Evolutionary conservation across 306 rosid genomes (phyloP).

Genomic region (Hylodesmum podocarpum): DNA sequence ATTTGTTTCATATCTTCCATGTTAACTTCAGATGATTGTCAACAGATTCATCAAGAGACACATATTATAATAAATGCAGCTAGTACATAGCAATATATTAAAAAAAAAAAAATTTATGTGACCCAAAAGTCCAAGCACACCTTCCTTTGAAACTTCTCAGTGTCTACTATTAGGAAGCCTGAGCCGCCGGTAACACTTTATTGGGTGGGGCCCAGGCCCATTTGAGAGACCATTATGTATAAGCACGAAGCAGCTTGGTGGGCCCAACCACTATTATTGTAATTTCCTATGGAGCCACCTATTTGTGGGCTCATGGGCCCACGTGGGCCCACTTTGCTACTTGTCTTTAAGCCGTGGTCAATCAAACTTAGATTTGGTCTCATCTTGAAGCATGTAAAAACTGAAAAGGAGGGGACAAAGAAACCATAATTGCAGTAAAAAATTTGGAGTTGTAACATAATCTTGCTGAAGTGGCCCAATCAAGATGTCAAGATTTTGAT

Average conservation of each 20-base stretch:
- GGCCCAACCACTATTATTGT: conserved; percentile 23
- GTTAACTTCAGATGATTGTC: conserved; percentile 8
- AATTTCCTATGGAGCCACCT: conserved; percentile 28
- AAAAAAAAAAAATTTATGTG: neutral
- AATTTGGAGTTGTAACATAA: neutral
- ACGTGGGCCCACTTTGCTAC: conserved; percentile 20
- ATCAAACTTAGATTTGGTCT: conserved; percentile 27
- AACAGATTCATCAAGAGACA: conserved; percentile 11
- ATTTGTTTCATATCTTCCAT: neutral
- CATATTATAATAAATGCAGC: neutral
- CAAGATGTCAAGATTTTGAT: conserved; percentile 18
- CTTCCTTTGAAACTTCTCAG: conserved; percentile 2
- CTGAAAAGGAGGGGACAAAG: neutral
- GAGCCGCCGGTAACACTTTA: conserved; percentile 54
- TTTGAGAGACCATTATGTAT: conserved; percentile 7
- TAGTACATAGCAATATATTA: neutral
- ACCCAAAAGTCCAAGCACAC: neutral
- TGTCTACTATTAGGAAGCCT: conserved; percentile 24
- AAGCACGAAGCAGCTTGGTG: conserved; percentile 36
- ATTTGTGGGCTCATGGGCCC: conserved; percentile 28
- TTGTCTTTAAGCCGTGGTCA: conserved; percentile 11
- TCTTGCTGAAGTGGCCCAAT: conserved; percentile 28
- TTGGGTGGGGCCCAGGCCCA: conserved; percentile 16
- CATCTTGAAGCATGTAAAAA: conserved; percentile 28
- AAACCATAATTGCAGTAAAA: conserved; percentile 23